Percentiles rank a stretch among this genome's conserved stretches.
Evolutionary conservation across 495 filamentous ascomycete genomes (phyloP).

Genomic region (Neurospora sp.): DNA sequence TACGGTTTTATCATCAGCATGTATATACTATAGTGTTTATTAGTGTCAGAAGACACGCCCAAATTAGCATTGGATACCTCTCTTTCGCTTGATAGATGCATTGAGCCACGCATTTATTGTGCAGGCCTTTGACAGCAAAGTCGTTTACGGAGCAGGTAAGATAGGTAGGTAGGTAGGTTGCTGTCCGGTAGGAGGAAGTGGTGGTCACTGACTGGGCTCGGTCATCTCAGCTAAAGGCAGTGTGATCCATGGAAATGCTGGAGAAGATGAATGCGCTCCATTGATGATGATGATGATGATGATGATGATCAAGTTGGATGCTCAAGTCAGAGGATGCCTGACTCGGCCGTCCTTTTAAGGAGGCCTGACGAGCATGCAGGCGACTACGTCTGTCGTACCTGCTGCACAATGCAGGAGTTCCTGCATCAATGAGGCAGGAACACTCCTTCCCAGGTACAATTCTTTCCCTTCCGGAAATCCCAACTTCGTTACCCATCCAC

Average conservation of each 20-base stretch:
- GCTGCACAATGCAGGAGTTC: too few species aligned
- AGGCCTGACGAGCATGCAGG: too few species aligned
- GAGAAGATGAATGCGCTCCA: neutral
- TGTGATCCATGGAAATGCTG: neutral
- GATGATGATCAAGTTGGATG: neutral
- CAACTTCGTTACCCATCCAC: too few species aligned
- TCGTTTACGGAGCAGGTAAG: neutral
- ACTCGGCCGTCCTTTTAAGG: too few species aligned
- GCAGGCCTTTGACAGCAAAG: neutral
- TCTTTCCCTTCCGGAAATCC: too few species aligned
- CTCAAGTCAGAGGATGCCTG: neutral
- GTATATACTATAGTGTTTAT: neutral
- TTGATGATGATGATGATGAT: neutral
- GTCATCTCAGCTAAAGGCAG: neutral
- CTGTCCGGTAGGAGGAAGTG: neutral
- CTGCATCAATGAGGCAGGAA: too few species aligned
- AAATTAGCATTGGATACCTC: neutral
- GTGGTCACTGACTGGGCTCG: neutral
- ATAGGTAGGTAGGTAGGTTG: neutral
- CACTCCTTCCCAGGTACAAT: too few species aligned
- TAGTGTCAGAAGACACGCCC: neutral
- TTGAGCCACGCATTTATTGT: neutral
- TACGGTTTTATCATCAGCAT: neutral
- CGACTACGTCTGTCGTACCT: too few species aligned
- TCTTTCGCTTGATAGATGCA: neutral